phyloP scores from a whole-genome alignment of 805 yeast species.

The Candida maltosa region DNA sequence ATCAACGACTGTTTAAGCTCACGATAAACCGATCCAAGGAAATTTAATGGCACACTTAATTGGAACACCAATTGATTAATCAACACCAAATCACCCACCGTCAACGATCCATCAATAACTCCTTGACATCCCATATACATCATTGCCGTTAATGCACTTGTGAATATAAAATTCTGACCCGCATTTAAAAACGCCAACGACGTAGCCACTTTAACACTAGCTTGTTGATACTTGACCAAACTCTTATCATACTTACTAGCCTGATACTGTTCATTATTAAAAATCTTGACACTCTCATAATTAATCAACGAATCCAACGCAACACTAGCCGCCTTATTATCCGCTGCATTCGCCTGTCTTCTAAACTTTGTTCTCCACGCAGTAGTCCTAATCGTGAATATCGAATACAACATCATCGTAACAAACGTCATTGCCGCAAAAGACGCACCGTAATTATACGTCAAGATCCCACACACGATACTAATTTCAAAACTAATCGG shows the following conservation, averaged over 20 bases:
- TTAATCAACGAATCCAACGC: constrained; percentile 92
- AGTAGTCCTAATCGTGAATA: constrained; percentile 87
- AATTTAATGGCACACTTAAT: constrained; percentile 89
- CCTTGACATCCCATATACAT: constrained; percentile 98
- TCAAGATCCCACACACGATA: constrained; percentile 88
- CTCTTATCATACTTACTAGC: constrained; percentile 77
- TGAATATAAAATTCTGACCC: constrained; percentile 78
- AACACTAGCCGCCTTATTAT: constrained; percentile 91
- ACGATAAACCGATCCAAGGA: constrained; percentile 91
- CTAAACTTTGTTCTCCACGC: constrained; percentile 95
- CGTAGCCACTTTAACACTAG: constrained; percentile 79
- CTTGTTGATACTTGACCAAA: constrained; percentile 66
- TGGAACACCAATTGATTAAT: constrained; percentile 96
- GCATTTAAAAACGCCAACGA: constrained; percentile 75
- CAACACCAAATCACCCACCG: constrained; percentile 92
- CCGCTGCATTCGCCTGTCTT: constrained; percentile 84
- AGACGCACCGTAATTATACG: constrained; percentile 84
- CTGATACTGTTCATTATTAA: constrained; percentile 84
- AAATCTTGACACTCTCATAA: constrained; percentile 91
- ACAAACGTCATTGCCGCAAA: constrained; percentile 86
- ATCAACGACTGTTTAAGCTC: constrained; percentile 88
- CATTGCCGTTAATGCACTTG: constrained; percentile 90
- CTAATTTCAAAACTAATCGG: constrained; percentile 91
- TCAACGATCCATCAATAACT: constrained; percentile 73
- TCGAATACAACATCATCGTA: constrained; percentile 86